phyloP scores from a whole-genome alignment of 306 rosid species.

The Lathyrus aphaca region DNA sequence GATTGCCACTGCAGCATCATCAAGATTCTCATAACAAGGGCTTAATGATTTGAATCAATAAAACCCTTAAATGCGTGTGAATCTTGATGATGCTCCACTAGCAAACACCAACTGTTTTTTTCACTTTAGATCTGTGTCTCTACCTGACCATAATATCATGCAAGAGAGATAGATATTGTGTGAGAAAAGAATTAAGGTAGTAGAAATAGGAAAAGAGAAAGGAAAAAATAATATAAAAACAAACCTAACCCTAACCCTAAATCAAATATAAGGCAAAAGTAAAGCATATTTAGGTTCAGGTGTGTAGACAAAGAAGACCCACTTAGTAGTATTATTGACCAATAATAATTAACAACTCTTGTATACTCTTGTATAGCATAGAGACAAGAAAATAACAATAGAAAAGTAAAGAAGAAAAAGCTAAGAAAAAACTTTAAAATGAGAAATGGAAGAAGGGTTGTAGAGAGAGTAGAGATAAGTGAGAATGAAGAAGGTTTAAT shows the following conservation, averaged over 20 bases:
- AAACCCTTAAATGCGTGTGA: conserved; percentile 56
- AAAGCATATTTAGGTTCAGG: neutral
- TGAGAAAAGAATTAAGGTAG: too few species aligned
- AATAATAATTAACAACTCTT: neutral
- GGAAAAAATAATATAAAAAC: neutral
- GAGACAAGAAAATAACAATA: neutral
- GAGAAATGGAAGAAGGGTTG: conserved; percentile 17
- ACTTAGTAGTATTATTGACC: conserved; percentile 18
- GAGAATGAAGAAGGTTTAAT: conserved; percentile 41
- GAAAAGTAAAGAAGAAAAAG: conserved; percentile 31
- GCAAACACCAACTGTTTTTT: conserved; percentile 55
- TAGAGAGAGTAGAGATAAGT: conserved; percentile 35
- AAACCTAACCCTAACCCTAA: conserved; percentile 46
- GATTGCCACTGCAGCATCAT: conserved; percentile 89
- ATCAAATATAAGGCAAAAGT: conserved; percentile 33
- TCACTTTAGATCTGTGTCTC: conserved; percentile 2
- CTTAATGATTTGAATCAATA: conserved; percentile 23
- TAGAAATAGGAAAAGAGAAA: neutral
- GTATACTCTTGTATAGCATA: neutral
- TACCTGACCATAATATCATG: conserved; percentile 26
- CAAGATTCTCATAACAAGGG: conserved; percentile 74
- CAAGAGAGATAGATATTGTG: neutral
- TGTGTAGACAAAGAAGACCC: neutral
- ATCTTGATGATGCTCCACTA: conserved; percentile 96
- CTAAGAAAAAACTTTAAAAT: conserved; percentile 6